Base-by-base conservation (phyloP, 2,329 filamentous ascomycete genomes). In the Pestalotiopsis sp. region DNA sequence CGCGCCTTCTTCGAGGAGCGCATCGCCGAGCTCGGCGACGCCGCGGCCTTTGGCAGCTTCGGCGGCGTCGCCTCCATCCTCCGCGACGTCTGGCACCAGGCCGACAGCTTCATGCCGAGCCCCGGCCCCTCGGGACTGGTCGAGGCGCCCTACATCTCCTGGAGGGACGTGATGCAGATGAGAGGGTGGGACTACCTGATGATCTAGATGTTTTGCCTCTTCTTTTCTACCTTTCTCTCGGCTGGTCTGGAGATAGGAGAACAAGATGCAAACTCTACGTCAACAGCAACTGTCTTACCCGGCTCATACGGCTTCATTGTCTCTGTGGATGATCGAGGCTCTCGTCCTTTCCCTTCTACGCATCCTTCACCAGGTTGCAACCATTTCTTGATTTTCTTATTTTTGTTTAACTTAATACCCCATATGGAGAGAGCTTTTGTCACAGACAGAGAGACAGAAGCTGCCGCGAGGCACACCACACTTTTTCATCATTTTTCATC, bases 161-260 rank as follows among this genome's bases (percentile, higher is more conserved):
- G 95, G 95, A 88, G 95, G 83, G 93, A 97, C 82, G 89, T 95
- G 78, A 97, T 98, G 94, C 90, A 89, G 82, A 89, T 91, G 83
- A 96, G 95, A 84, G 90, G 90, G 75, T 97, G 94, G 95, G 93
- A 97, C 80, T 96, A 94, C 83, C 86, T 98, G 80, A 88, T 98
- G 80, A 95, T 98, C 82, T 97, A 83, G 84, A 71, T 68, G 62
- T 66, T 68, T 68, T 70, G 67, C 66, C 45, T 52, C 45, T 49
- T 64, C 66, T 73, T 67, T 20, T 31, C 72, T 73, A 27, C 27
- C 27, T 31, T 31, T 31, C 27, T 31, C 27, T 73, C 69, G 79
- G 80, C 81, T 74, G 81, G 81, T 75, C 79, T 82, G 78, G 77
- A 76, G 74, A 75, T 77, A 76, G 74, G 74, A 77, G 75, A 75